Evolutionary conservation across 139 green algal species (phyloP), one percentile per base, ranked within the genome.

Genomic region (Tetratostichococcus sp.): DNA sequence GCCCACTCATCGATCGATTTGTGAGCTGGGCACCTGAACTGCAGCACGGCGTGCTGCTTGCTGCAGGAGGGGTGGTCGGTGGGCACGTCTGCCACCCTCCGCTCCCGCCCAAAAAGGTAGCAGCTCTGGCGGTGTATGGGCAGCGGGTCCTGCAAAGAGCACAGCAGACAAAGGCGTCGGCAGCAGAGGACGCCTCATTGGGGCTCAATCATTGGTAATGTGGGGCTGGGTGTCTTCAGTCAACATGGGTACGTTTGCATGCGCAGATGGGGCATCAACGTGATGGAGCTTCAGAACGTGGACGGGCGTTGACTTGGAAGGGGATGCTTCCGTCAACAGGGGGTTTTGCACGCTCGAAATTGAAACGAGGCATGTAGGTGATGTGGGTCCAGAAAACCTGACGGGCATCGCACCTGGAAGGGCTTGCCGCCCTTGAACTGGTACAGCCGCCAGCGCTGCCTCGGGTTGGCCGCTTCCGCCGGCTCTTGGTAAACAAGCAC

Each of bases 31-130:
- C 72, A 75, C 65, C 93, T 83, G 85, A 89, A 98, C 76, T 94
- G 89, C 68, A 98, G 73, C 71, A 98, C 93, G 0, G 92, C 93
- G 66, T 99, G 96, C 83, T 98, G 95, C 86, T 97, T 97, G 88
- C 83, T 93, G 89, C 95, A 97, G 22, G 88, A 96, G 16, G 95
- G 93, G 82, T 99, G 96, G 75, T 97, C 95, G 0, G 89, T 96
- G 32, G 94, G 89, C 19, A 99, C 80, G 77, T 99, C 96, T 1
- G 78, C 93, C 4, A 98, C 84, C 23, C 78, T 74, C 23, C 90
- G 71, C 62, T 99, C 95, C 21, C 94, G 86, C 2, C 95, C 95
- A 89, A 99, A 97, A 43, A 99, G 76, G 79, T 96, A 98, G 73
- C 77, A 82, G 69, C 80, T 86, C 50, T 89, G 83, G 59, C 83